Base-by-base conservation (phyloP, 1,284 basidiomycete genomes). In the Phlebopus sp. region DNA sequence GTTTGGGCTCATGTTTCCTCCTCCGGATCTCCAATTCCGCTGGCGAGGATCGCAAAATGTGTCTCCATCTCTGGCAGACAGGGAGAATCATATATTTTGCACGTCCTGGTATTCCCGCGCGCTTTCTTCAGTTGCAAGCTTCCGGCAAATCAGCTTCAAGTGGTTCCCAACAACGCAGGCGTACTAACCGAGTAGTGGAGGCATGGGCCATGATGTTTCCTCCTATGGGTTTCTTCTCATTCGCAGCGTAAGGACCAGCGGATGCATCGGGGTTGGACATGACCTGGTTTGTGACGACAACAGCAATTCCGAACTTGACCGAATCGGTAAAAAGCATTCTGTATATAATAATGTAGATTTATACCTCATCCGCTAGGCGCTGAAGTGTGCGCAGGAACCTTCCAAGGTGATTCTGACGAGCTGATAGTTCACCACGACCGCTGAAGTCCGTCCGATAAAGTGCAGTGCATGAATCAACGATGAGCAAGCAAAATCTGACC, bases 271-370 rank as follows among this genome's bases (percentile, higher is more conserved):
- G 96, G 56, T 88, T 95, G 14, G 97, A 97, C 76, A 99, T 97
- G 51, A 99, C 97, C 69, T 99, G 97, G 66, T 99, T 99, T 5
- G 93, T 94, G 44, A 98, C 86, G 4, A 99, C 94, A 14, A 99
- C 96, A 0, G 96, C 96, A 23, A 99, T 92, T 27, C 96, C 97
- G 62, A 93, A 99, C 92, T 96, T 53, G 8, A 55, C 34, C 5
- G 30, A 47, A 19, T 51, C 41, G 44, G 54, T 64, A 40, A 55
- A 41, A 34, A 44, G 48, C 19, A 36, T 37, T 18, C 21, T 32
- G 35, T 27, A 49, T 17, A 36, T 34, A 31, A 32, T 13, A 39
- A 18, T 35, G 44, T 23, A 1, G 4, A 36, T 44, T 59, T 73
- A 46, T 64, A 94, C 92, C 79, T 99, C 97, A 63, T 99, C 96